These are phyloP conservation scores for Candida montana DNA, from an alignment of 805 yeast genomes.

Conservation along the genomic window DNA sequence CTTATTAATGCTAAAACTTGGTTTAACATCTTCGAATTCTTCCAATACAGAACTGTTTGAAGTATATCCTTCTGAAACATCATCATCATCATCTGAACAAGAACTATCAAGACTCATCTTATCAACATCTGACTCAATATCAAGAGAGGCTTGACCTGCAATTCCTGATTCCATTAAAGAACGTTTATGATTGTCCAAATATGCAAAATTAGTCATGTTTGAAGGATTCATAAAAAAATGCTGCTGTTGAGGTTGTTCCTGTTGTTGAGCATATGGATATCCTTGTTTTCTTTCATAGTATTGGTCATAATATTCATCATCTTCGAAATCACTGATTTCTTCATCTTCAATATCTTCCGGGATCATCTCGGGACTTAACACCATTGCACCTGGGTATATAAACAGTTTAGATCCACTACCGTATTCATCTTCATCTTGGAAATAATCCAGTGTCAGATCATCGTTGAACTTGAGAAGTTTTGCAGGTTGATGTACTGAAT, in stretches of 20 bases:
- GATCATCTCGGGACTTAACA: conserved; percentile 15
- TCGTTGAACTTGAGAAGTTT: conserved; percentile 25
- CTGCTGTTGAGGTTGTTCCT: neutral
- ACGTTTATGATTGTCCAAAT: neutral
- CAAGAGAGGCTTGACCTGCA: conserved; percentile 10
- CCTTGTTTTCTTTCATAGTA: neutral
- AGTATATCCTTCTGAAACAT: conserved; percentile 16
- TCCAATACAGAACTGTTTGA: conserved; percentile 26
- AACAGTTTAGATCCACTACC: conserved; percentile 12
- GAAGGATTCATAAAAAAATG: neutral
- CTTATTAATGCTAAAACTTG: conserved; percentile 3
- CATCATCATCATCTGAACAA: conserved; percentile 31
- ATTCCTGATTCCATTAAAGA: conserved; percentile 11
- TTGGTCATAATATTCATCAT: conserved; percentile 8
- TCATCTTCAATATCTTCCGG: conserved; percentile 25
- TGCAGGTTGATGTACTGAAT: conserved; percentile 5
- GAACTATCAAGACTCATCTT: conserved; percentile 33
- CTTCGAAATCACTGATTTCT: conserved; percentile 19
- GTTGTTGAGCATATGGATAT: neutral
- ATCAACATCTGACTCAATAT: conserved; percentile 37
- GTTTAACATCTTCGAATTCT: conserved; percentile 18
- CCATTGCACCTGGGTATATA: conserved; percentile 14
- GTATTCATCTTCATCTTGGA: conserved; percentile 20
- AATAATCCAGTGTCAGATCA: conserved; percentile 23
- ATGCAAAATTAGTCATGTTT: neutral